These are phyloP conservation scores for Olyra latifolia DNA, from an alignment of 176 grass and related monocot genomes.

Conservation along the genomic window DNA sequence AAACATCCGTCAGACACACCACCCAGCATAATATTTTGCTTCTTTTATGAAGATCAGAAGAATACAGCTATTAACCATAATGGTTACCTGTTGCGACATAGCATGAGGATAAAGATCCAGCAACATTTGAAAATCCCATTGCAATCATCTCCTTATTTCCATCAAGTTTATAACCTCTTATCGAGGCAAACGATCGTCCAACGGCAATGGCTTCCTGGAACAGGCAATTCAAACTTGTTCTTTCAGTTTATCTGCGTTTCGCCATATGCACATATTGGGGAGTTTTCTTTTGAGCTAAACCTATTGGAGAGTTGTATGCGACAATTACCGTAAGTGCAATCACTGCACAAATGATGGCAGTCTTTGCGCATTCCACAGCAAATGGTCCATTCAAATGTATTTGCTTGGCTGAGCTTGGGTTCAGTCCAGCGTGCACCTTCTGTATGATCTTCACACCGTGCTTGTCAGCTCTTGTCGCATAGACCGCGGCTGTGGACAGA, in stretches of 20 bases:
- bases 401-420: slow-evolving; percentile 76
- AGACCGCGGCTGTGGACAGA: slow-evolving; percentile 73
- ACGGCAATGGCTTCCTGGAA: slow-evolving; percentile 96
- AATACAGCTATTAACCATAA: background rate
- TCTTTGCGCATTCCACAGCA: slow-evolving; percentile 68
- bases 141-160: slow-evolving; percentile 99
- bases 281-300: no score
- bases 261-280: background rate
- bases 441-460: slow-evolving; percentile 97
- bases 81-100: slow-evolving; percentile 90
- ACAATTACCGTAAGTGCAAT: slow-evolving; percentile 75
- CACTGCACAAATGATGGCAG: slow-evolving; percentile 73
- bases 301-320: no score
- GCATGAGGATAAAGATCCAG: slow-evolving; percentile 90
- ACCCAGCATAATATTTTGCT: background rate
- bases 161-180: slow-evolving; percentile 84
- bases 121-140: slow-evolving; percentile 85
- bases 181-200: slow-evolving; percentile 78
- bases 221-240: background rate
- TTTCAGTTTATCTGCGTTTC: slow-evolving; percentile 20
- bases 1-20: slow-evolving; percentile 17
- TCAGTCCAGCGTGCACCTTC: slow-evolving; percentile 61
- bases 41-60: background rate
- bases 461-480: slow-evolving; percentile 67
- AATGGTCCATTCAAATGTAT: slow-evolving; percentile 61